These are phyloP conservation scores for Soucietia sequanensis DNA, from an alignment of 805 yeast species.

Conservation along the genomic window DNA sequence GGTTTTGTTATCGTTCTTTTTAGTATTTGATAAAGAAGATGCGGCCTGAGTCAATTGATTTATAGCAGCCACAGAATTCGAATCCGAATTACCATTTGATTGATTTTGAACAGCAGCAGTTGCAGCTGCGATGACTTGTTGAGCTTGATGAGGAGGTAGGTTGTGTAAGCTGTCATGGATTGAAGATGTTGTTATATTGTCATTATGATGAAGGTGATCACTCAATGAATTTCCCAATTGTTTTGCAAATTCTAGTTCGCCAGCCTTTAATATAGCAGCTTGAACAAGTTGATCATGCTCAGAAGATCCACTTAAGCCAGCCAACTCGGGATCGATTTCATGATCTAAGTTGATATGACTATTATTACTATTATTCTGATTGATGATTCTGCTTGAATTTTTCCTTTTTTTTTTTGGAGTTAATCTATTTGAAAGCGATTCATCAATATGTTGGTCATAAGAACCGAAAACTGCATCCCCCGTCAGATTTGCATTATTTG, in stretches of 20 bases:
- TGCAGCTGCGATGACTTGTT: conserved; percentile 27
- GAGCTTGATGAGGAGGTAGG: conserved; percentile 25
- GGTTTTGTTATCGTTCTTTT: conserved; percentile 4
- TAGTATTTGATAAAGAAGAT: conserved; percentile 16
- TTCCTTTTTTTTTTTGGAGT: conserved; percentile 9
- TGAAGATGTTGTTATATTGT: conserved; percentile 6
- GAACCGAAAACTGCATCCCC: conserved; percentile 2
- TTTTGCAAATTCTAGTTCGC: conserved; percentile 58
- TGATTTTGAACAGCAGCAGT: conserved; percentile 23
- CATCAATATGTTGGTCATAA: conserved; percentile 5
- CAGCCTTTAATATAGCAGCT: conserved; percentile 68
- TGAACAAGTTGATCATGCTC: conserved; percentile 67
- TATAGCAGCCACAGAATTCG: conserved; percentile 21
- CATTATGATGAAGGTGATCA: too few species aligned
- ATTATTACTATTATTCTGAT: conserved; percentile 5
- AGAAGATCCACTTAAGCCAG: conserved; percentile 31
- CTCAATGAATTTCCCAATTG: conserved; percentile 26
- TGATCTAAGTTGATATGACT: conserved; percentile 4
- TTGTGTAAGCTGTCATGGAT: conserved; percentile 13
- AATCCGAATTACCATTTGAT: conserved; percentile 5
- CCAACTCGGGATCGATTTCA: conserved; percentile 40
- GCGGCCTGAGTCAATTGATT: conserved; percentile 31
- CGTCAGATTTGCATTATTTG: not conserved
- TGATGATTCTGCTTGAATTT: conserved; percentile 9
- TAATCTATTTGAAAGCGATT: conserved; percentile 2